Evolutionary conservation across 805 yeast species (phyloP), one percentile per base, ranked within the genome.

Genomic region (Lipomyces yamanashiensis): DNA sequence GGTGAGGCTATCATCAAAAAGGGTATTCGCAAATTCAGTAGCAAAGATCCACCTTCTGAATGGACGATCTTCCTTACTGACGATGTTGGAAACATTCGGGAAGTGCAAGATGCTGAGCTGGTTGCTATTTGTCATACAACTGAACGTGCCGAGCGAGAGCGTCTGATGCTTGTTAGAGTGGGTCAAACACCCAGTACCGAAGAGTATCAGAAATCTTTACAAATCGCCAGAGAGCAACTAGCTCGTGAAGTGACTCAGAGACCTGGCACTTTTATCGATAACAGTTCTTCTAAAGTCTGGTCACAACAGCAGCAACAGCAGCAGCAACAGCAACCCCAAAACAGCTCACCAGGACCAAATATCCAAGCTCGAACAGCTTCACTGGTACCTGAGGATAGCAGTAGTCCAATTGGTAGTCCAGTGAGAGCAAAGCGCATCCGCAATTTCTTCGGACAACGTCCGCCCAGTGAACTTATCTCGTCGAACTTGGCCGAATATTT

Each of bases 381-480:
- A 13, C 6, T 43, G 33, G 9, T 36, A 9, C 15, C 48, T 12
- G 52, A 45, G 12, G 54, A 48, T 17, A 40, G 36, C 13, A 34
- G 33, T 17, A 47, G 48, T 19, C 28, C 37, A 48, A 37, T 5
- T 28, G 37, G 54, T 15, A 61, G 64, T 39, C 53, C 58, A 3
- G 37, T 40, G 19, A 61, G 64, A n/a, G 45, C 62, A n/a, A 64
- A 66, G 34, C 61, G 72, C 10, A 28, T 70, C 70, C 79, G 84
- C 61, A 80, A 78, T 60, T 82, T 89, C 63, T 87, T 87, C 75
- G 96, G 96, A 28, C 97, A 90, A 74, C 81, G 99, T 72, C 99
- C 99, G 7, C 92, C 98, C 0, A 87, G 95, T 64, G 96, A 91
- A 73, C 82, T 92, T 70, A 95, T 93, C 65, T 90, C 98, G 1